phyloP scores from a whole-genome alignment of 495 filamentous ascomycete species.

The Aspergillus egyptiacus region DNA sequence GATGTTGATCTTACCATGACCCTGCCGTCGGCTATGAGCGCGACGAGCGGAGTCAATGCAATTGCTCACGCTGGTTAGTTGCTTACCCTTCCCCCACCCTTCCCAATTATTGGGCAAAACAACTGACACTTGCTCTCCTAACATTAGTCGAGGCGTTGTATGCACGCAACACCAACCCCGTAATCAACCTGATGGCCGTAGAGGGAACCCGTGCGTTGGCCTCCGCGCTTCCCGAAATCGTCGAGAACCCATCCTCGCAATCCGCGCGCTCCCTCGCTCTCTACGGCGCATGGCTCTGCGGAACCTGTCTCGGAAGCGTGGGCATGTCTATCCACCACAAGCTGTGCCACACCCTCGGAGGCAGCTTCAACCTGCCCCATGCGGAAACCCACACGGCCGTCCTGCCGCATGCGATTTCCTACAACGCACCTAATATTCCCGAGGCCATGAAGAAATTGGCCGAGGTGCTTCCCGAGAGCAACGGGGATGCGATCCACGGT shows the following conservation, averaged over 20 bases:
- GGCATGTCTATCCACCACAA: constrained; percentile 70
- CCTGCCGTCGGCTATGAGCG: constrained; percentile 52
- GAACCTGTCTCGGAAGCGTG: constrained; percentile 56
- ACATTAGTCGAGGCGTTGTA: constrained; percentile 65
- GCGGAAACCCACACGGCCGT: constrained; percentile 66
- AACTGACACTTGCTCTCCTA: no score
- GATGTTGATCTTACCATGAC: constrained; percentile 65
- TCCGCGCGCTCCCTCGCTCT: constrained; percentile 52
- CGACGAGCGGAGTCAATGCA: constrained; percentile 63
- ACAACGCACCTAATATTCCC: constrained; percentile 60
- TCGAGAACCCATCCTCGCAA: constrained; percentile 41
- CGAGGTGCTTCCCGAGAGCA: constrained; percentile 51
- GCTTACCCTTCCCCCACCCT: no score
- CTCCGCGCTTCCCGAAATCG: constrained; percentile 50
- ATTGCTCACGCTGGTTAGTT: constrained; percentile 58
- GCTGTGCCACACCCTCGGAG: constrained; percentile 62
- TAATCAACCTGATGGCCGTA: constrained; percentile 52
- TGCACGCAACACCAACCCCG: constrained; percentile 55
- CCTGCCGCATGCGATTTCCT: constrained; percentile 60
- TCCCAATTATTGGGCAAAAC: no score
- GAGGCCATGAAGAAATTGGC: constrained; percentile 54
- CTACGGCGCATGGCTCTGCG: constrained; percentile 65
- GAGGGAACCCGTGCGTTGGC: constrained; percentile 53
- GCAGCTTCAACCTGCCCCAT: constrained; percentile 64
- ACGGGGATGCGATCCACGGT: constrained; percentile 54